phyloP scores from a whole-genome alignment of 345 rosid genomes.

The Bretschneidera sinensis region DNA sequence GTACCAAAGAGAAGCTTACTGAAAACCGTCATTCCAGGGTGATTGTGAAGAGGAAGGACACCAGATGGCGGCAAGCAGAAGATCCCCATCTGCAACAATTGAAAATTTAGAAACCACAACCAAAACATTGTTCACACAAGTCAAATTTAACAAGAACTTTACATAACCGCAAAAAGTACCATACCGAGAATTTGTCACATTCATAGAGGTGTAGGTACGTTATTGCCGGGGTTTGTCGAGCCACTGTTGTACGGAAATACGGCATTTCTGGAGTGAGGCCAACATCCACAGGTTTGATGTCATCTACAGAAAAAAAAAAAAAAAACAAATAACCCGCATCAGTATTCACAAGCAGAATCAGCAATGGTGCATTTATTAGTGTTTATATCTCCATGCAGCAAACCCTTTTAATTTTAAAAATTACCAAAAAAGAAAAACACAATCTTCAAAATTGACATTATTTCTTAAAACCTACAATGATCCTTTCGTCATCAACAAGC shows the following conservation, averaged over 20 bases:
- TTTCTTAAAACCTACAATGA: too few relatives aligned
- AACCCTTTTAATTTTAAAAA: too few relatives aligned
- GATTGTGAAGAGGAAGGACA: conserved; percentile 91
- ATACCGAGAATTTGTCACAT: conserved; percentile 71
- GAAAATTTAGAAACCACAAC: not conserved
- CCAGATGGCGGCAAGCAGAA: conserved; percentile 89
- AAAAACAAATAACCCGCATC: not conserved
- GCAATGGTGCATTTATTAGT: not conserved
- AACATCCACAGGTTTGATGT: conserved; percentile 54
- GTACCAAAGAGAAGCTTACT: conserved; percentile 90
- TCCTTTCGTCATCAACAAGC: too few relatives aligned
- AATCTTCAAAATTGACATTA: too few relatives aligned
- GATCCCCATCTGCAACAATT: conserved; percentile 65
- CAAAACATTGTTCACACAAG: conserved; percentile 1
- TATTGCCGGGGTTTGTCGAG: conserved; percentile 32
- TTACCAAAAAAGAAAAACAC: too few relatives aligned
- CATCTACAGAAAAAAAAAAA: conserved; percentile 39
- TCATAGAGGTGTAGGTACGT: conserved; percentile 57
- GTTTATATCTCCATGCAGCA: not conserved
- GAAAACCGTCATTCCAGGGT: conserved; percentile 96
- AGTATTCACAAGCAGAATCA: not conserved
- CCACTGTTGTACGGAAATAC: conserved; percentile 21
- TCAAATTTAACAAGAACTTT: conserved; percentile 1
- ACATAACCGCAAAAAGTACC: conserved; percentile 8
- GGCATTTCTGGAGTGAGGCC: conserved; percentile 54